Conservation (phyloP, 352 stramenopile genomes). For the Thraustochytrium sp. region DNA sequence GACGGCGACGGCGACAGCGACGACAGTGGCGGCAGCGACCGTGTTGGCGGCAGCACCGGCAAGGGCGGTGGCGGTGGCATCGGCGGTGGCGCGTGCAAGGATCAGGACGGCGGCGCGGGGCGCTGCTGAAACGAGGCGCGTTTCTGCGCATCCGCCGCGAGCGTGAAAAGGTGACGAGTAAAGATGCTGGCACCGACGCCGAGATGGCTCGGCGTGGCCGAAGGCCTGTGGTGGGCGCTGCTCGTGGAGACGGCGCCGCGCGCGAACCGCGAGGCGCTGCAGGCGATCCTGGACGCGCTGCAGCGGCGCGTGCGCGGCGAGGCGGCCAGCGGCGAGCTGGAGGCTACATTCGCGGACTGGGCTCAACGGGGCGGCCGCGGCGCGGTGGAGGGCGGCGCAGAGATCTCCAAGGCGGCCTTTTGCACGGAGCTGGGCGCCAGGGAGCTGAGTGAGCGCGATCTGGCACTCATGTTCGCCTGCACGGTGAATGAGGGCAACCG, state of each 20-base stretch:
- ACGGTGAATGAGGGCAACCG: conserved; percentile 26
- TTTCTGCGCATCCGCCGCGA: background rate
- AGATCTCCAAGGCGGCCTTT: conserved; percentile 18
- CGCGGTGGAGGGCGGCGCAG: background rate
- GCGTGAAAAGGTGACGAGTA: no score
- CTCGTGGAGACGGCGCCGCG: background rate
- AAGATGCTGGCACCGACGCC: background rate
- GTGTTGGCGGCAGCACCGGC: no score
- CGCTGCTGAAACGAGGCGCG: no score
- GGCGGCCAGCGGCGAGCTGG: background rate
- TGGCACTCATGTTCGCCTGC: background rate
- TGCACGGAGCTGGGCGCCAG: background rate
- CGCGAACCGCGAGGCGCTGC: background rate
- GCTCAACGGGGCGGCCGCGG: background rate
- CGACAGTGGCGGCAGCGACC: no score
- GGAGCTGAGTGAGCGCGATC: background rate
- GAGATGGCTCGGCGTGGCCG: conserved; percentile 13
- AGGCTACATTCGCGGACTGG: background rate
- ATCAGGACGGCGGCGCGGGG: no score
- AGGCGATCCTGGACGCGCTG: background rate
- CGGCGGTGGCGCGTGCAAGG: no score
- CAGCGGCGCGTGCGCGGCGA: background rate
- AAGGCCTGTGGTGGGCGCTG: conserved; percentile 16
- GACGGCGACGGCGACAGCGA: no score
- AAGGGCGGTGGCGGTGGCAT: no score